A percentile compares a stretch with the other conserved stretches of the same genome.
These are phyloP conservation scores for Plantago ovata DNA, from an alignment of 257 asterid genomes.

Conservation along the genomic window DNA sequence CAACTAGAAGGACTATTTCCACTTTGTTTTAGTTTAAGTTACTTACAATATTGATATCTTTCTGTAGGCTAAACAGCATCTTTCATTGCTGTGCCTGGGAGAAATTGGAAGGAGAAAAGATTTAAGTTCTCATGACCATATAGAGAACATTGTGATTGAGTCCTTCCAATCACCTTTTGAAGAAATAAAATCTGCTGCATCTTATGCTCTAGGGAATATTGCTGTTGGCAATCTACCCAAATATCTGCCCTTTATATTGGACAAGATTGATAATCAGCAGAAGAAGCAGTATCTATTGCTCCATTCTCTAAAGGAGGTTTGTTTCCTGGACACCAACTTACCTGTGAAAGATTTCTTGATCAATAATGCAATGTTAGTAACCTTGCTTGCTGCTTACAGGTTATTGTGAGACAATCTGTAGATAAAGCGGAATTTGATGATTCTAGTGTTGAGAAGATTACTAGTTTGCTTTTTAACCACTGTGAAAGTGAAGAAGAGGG, in stretches of 20 bases:
- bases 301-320: constrained; percentile 96
- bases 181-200: constrained; percentile 99
- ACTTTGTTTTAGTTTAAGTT: background rate
- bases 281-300: constrained; percentile 94
- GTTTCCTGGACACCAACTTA: constrained; percentile 13
- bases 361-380: constrained; percentile 1
- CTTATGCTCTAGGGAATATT: constrained; percentile 98
- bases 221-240: constrained; percentile 95
- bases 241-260: constrained; percentile 89
- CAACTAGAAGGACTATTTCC: too few relatives aligned
- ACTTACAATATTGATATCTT: background rate
- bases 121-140: constrained; percentile 77
- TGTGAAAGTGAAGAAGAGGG: constrained; percentile 99
- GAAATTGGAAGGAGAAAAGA: constrained; percentile 99
- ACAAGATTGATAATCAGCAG: constrained; percentile 98
- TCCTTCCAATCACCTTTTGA: constrained; percentile 97
- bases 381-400: constrained; percentile 42
- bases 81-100: constrained; percentile 90
- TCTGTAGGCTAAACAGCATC: constrained; percentile 84
- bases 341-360: constrained; percentile 12
- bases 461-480: constrained; percentile 85
- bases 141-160: constrained; percentile 85
- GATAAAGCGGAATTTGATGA: constrained; percentile 96
- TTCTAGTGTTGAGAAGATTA: constrained; percentile 89
- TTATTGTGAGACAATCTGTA: constrained; percentile 94